Base-by-base conservation (phyloP, 2,329 filamentous ascomycete genomes). In the Curvularia eragrostidis region DNA sequence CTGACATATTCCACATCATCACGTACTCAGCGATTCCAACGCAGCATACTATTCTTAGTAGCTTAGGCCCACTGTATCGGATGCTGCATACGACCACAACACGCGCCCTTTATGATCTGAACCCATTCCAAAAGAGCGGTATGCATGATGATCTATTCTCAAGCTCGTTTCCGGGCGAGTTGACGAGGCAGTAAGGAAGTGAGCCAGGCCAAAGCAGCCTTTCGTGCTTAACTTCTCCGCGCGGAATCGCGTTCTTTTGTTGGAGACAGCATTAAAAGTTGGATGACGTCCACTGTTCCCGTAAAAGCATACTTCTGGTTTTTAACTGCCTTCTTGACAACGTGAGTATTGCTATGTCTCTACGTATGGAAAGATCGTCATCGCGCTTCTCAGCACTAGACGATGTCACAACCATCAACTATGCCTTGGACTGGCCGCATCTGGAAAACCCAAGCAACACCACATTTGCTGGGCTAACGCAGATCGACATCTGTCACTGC, bases 381-480 rank as follows among this genome's bases (percentile, higher is more conserved):
- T 42, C 62, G 68, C 46, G 58, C 69, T 19, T 60, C n/a, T 62
- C 63, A 21, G 68, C 75, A 53, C 77, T 75, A 5, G 67, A 76
- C 50, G 72, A 77, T 10, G 54, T 75, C 5, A 71, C 68, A 18
- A 69, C 69, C 2, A 64, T 82, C 36, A 77, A 75, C 52, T 75
- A 75, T 73, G 52, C 56, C 6, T 62, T 74, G 15, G 46, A 57
- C 18, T 74, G 71, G 68, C 64, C 67, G 4, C 61, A 67, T 54
- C 61, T 76, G 5, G 63, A 72, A 3, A 67, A 71, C 34, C 72
- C 73, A 1, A 69, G 65, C 58, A 72, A 72, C 46, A 69, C 65
- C 7, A 74, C 73, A 6, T 74, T 73, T 38, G 66, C 61, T 10
- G 67, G 69, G 5, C 50, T 58, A 7, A 60, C 63, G 8, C 71